These are phyloP conservation scores for Ophiocytium majus DNA, from an alignment of 352 stramenopile genomes.

Conservation along the genomic window DNA sequence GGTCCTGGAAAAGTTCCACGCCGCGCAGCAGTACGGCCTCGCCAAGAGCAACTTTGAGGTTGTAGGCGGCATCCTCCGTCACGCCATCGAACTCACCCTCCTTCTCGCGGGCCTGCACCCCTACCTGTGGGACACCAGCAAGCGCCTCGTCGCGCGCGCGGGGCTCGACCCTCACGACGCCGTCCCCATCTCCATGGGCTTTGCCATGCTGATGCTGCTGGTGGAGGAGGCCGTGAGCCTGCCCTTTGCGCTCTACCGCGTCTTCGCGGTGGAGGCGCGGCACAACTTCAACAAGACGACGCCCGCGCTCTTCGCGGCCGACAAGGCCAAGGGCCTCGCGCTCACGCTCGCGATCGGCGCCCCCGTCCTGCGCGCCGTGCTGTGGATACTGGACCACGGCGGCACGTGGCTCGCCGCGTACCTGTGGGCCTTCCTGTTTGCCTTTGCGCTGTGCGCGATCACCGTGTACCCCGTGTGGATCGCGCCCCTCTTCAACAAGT, in stretches of 20 bases:
- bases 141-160: slow-evolving; percentile 63
- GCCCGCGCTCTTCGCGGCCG: slow-evolving; percentile 82
- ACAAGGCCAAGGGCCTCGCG: slow-evolving; percentile 87
- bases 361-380: slow-evolving; percentile 65
- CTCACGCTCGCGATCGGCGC: slow-evolving; percentile 77
- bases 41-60: slow-evolving; percentile 93
- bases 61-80: slow-evolving; percentile 76
- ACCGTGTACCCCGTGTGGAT: slow-evolving; percentile 91
- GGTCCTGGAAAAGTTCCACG: slow-evolving; percentile 49
- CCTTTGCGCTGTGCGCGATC: slow-evolving; percentile 89
- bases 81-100: slow-evolving; percentile 75
- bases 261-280: slow-evolving; percentile 90
- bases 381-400: slow-evolving; percentile 68
- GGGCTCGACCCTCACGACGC: slow-evolving; percentile 61
- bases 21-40: slow-evolving; percentile 75
- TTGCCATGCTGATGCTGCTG: background rate
- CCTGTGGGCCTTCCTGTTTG: slow-evolving; percentile 89
- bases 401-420: slow-evolving; percentile 81
- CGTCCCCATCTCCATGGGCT: background rate
- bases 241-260: slow-evolving; percentile 84
- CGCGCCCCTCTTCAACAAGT: slow-evolving; percentile 96
- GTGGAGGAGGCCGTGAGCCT: slow-evolving; percentile 63
- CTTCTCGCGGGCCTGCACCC: slow-evolving; percentile 84
- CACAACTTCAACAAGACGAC: slow-evolving; percentile 98
- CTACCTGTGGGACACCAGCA: slow-evolving; percentile 84